Conservation (phyloP, 768 basidiomycete species). For the Leccinum arenicola region DNA sequence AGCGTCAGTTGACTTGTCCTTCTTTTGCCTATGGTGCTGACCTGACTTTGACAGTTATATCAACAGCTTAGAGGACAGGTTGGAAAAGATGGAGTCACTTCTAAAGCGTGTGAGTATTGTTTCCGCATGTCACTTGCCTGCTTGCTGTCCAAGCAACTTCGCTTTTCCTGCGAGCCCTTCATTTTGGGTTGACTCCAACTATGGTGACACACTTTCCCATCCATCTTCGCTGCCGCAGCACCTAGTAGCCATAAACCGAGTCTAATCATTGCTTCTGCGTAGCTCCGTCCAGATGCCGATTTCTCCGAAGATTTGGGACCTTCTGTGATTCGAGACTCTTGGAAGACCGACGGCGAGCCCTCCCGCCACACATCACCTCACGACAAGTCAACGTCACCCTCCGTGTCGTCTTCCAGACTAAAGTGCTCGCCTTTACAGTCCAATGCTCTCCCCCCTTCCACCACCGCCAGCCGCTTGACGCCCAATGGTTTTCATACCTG, state of each 20-base stretch:
- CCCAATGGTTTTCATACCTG: conserved; percentile 6
- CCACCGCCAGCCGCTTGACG: conserved; percentile 4
- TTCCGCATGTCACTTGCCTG: background rate
- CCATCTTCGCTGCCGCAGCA: background rate
- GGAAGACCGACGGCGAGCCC: conserved; percentile 41
- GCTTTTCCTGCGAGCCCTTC: background rate
- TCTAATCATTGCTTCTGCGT: conserved; percentile 16
- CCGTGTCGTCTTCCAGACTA: conserved; percentile 13
- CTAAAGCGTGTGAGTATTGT: conserved; percentile 44
- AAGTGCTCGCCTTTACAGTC: conserved; percentile 12
- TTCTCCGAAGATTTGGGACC: conserved; percentile 64
- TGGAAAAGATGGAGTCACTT: conserved; percentile 55
- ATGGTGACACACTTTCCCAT: background rate
- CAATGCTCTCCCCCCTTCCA: conserved; percentile 7
- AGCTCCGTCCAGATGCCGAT: conserved; percentile 64
- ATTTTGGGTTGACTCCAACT: background rate
- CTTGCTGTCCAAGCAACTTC: background rate
- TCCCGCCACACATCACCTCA: conserved; percentile 9
- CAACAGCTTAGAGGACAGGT: conserved; percentile 54
- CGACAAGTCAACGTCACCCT: conserved; percentile 24
- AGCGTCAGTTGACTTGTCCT: conserved; percentile 43
- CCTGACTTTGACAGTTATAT: conserved; percentile 43
- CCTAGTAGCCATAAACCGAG: background rate
- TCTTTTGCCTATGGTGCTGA: background rate
- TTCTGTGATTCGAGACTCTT: conserved; percentile 59